Percentiles rank a stretch among this genome's conserved stretches.
Evolutionary conservation across 305 asterid species (phyloP).

Genomic region (Rubia occidens): DNA sequence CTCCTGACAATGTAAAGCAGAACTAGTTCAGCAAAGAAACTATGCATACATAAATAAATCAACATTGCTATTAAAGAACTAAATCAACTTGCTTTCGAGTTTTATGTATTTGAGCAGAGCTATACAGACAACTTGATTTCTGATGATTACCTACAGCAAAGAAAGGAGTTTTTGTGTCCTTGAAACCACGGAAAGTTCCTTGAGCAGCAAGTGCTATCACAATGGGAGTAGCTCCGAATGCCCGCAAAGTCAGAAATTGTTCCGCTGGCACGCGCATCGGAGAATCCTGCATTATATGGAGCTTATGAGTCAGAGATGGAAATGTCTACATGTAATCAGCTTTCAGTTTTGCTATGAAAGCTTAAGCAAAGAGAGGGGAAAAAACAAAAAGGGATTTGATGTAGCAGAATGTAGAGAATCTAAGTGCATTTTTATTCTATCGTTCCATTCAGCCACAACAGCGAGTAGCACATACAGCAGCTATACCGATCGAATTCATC

Average conservation of each 20-base stretch:
- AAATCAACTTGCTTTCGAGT: background rate
- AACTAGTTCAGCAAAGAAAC: conserved; percentile 8
- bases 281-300: conserved; percentile 56
- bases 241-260: conserved; percentile 71
- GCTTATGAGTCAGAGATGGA: conserved; percentile 16
- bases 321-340: conserved; percentile 13
- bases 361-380: too few species aligned
- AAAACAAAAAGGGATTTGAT: background rate
- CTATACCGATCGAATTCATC: conserved; percentile 82
- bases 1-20: conserved; percentile 43
- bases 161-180: conserved; percentile 90
- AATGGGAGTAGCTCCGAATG: conserved; percentile 84
- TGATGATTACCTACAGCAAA: conserved; percentile 81
- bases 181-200: conserved; percentile 91
- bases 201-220: conserved; percentile 93
- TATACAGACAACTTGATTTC: background rate
- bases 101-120: background rate
- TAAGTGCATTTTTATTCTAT: background rate
- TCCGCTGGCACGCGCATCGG: conserved; percentile 84
- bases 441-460: background rate
- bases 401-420: background rate
- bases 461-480: conserved; percentile 74
- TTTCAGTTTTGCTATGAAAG: background rate
- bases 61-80: background rate
- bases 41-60: background rate